Percentiles rank a stretch among this genome's conserved stretches.
Evolutionary conservation across 768 basidiomycete genomes (phyloP).

Genomic region (Leccinum sublutescens): DNA sequence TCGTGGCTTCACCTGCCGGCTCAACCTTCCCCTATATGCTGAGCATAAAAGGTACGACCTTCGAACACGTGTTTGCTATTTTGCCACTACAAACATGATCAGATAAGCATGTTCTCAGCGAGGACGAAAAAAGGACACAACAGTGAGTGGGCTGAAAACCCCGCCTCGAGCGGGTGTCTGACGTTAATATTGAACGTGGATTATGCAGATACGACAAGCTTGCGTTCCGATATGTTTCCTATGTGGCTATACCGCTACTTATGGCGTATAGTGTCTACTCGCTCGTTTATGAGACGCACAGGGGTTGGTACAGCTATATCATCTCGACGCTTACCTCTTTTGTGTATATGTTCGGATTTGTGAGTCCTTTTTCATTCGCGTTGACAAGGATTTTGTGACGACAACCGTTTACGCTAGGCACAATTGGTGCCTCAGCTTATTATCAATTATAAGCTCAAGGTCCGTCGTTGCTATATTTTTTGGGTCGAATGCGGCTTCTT

Average conservation of each 20-base stretch:
- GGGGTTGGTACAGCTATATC: constrained; percentile 95
- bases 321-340: constrained; percentile 92
- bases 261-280: constrained; percentile 78
- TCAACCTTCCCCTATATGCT: constrained; percentile 76
- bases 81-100: constrained; percentile 8
- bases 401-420: constrained; percentile 46
- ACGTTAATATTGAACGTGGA: constrained; percentile 1
- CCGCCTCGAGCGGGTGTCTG: constrained; percentile 30
- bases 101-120: constrained; percentile 95
- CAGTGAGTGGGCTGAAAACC: constrained; percentile 55
- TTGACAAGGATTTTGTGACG: constrained; percentile 11
- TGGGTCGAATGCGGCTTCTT: constrained; percentile 4
- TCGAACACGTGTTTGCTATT: constrained; percentile 16
- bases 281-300: constrained; percentile 78
- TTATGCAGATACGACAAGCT: constrained; percentile 75
- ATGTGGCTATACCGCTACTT: constrained; percentile 80
- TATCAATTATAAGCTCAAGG: constrained; percentile 97
- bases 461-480: constrained; percentile 30
- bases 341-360: constrained; percentile 97
- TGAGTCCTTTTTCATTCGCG: constrained; percentile 43
- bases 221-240: constrained; percentile 94
- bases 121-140: constrained; percentile 97
- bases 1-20: constrained; percentile 61
- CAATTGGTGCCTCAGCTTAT: constrained; percentile 87
- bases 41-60: constrained; percentile 68